Evolutionary conservation across 2,329 filamentous ascomycete species (phyloP), one percentile per base, ranked within the genome.

Genomic region (Aureobasidium subglaciale): DNA sequence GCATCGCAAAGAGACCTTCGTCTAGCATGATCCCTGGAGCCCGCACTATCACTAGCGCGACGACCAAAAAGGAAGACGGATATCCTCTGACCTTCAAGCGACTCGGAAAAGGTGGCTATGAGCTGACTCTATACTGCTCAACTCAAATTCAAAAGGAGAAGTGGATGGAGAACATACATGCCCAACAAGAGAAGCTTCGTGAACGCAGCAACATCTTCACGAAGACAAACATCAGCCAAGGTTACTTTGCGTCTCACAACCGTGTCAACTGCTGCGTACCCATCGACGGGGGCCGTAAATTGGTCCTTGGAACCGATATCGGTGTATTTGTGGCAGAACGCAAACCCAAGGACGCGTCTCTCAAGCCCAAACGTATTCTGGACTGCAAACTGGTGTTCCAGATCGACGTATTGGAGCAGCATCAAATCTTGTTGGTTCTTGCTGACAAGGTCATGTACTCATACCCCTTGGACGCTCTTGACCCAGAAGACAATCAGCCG

Each of bases 81-180:
- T 95, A 89, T 74, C 93, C 93, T 0, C 95, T 99, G 59, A 97
- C 92, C 2, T 99, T 99, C 78, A 86, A 88, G 63, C 90, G 96
- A 77, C 80, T 99, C 58, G 93, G 93, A 46, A 96, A 95, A 72
- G 91, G 90, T 54, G 93, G 92, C 29, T 99, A 96, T 67, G 92
- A 96, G 68, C 76, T 90, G 64, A 93, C 91, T 3, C 78, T 99
- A 4, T 97, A 87, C 70, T 92, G 90, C 43, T 84, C 86, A 9
- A 95, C 89, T 58, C 86, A 89, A 63, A 87, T 89, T 8, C 88
- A 90, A 24, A 82, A 93, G 57, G 89, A 92, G 70, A 99, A 97
- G 72, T 99, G 93, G 86, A 90, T 99, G 68, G 91, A 99, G 73
- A 86, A 89, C 66, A 96, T 99, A 64, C 90, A 96, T 65, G 81